Base-by-base conservation (phyloP, 108 stramenopile species). In the Aurantiochytrium sp. region DNA sequence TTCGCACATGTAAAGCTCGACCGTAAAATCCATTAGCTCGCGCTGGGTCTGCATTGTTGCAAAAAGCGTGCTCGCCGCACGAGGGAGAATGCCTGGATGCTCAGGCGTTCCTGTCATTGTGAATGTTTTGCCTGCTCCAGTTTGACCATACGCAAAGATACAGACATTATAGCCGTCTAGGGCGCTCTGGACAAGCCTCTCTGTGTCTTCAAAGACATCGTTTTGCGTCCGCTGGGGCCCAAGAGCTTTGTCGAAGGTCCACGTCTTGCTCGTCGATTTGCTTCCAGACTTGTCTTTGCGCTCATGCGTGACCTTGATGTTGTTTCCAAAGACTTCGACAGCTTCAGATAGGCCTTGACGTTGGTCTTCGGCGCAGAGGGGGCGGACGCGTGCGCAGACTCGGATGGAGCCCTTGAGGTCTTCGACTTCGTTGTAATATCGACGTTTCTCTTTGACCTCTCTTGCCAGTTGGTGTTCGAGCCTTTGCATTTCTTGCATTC, bases 351-450 rank as follows among this genome's bases (percentile, higher is more conserved):
- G 91, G 25, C 90, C 87, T 23, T 72, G 71, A 43, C 92, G 89
- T 18, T 76, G 16, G 90, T 95, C 94, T 59, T 89, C 89, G 57
- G 88, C 71, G 5, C 89, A 90, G 18, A 94, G 69, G 10, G 94
- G 94, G 44, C 94, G 91, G 73, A 90, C 90, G 42, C 94, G 89
- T 19, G 92, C 92, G 59, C 72, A 94, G 29, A 95, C 94, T 16
- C 94, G 88, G 88, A 95, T 95, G 59, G 93, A 91, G 16, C 94
- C 94, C 92, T 95, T 95, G 90, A 95, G 90, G 90, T 95, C 94
- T 60, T 95, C 94, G 90, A 95, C 92, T 92, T 87, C 72, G 90
- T 95, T 95, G 90, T 88, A 93, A 89, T 94, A 94, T 60, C 92
- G 91, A 92, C 94, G 94, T 60, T 94, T 93, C 29, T 92, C 87